These are phyloP conservation scores for Fusarium foetens DNA, from an alignment of 2,329 filamentous ascomycete genomes.

Conservation along the genomic window DNA sequence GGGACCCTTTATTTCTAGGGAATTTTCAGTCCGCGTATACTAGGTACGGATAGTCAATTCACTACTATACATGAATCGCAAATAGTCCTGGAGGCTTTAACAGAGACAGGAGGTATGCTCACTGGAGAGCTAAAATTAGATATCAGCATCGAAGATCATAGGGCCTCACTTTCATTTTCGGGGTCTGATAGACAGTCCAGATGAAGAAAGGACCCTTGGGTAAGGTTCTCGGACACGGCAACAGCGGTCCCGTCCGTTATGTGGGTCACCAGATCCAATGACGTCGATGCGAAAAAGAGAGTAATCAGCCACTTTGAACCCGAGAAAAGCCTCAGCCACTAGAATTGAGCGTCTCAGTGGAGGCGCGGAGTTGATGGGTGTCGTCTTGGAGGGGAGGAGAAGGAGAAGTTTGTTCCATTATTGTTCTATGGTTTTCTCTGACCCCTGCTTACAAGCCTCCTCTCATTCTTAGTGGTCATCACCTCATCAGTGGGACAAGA, in stretches of 20 bases:
- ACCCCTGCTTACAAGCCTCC: conserved; percentile 15
- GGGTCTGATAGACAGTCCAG: not conserved
- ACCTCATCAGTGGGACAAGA: conserved; percentile 16
- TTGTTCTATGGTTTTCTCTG: conserved; percentile 26
- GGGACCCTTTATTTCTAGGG: conserved; percentile 8
- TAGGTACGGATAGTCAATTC: not conserved
- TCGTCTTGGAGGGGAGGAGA: not conserved
- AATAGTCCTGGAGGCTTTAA: not conserved
- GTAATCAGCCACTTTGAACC: conserved; percentile 16
- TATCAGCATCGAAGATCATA: not conserved
- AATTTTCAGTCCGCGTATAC: conserved; percentile 15
- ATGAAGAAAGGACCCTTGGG: conserved; percentile 5
- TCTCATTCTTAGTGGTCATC: conserved; percentile 20
- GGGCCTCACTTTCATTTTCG: not conserved
- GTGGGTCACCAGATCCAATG: conserved; percentile 5
- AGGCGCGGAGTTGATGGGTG: conserved; percentile 6
- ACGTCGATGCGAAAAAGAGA: conserved; percentile 21
- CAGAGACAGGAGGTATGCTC: not conserved
- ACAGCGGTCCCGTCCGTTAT: conserved; percentile 7
- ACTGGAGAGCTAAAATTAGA: conserved; percentile 1
- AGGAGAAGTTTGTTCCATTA: conserved; percentile 27
- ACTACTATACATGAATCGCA: not conserved
- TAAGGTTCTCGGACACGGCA: not conserved
- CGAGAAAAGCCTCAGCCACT: conserved; percentile 28
- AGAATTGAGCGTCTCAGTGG: conserved; percentile 17